phyloP scores from a whole-genome alignment of 768 basidiomycete genomes.

The Suillus decipiens region DNA sequence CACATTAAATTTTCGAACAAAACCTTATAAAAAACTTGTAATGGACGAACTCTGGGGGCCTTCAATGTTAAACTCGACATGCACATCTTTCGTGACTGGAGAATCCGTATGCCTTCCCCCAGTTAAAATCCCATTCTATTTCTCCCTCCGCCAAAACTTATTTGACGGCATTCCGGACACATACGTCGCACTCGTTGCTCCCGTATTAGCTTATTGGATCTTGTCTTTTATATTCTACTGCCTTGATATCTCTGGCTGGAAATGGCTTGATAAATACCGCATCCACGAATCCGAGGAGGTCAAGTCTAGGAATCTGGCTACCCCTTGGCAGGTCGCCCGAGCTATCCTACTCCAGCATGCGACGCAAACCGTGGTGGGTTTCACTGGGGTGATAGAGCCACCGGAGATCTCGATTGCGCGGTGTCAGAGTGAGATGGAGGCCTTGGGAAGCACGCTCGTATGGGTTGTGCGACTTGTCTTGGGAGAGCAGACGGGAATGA shows the following conservation, averaged over 20 bases:
- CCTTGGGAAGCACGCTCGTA: constrained; percentile 41
- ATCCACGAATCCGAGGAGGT: constrained; percentile 90
- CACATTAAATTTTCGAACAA: not conserved
- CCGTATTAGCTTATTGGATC: constrained; percentile 84
- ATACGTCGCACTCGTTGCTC: constrained; percentile 67
- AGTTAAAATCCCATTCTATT: constrained; percentile 56
- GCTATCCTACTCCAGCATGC: constrained; percentile 87
- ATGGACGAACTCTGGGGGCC: constrained; percentile 20
- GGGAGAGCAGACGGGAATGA: constrained; percentile 41
- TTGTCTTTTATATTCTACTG: constrained; percentile 78
- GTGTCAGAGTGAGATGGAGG: constrained; percentile 47
- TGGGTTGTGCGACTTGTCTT: constrained; percentile 39
- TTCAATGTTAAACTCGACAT: constrained; percentile 37
- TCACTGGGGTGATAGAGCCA: constrained; percentile 59
- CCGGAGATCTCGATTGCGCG: constrained; percentile 32
- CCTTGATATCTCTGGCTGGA: constrained; percentile 76
- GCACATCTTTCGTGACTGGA: constrained; percentile 34
- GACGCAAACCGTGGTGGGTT: constrained; percentile 78
- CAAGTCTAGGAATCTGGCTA: constrained; percentile 69
- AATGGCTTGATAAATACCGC: constrained; percentile 79
- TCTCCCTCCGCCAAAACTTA: constrained; percentile 44
- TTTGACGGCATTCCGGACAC: constrained; percentile 69
- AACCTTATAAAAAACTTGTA: not conserved
- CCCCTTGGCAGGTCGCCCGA: constrained; percentile 66
- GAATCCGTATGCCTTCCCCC: constrained; percentile 39